These are phyloP conservation scores for Hyaloscypha variabilis DNA, from an alignment of 495 filamentous ascomycete species.

Conservation along the genomic window DNA sequence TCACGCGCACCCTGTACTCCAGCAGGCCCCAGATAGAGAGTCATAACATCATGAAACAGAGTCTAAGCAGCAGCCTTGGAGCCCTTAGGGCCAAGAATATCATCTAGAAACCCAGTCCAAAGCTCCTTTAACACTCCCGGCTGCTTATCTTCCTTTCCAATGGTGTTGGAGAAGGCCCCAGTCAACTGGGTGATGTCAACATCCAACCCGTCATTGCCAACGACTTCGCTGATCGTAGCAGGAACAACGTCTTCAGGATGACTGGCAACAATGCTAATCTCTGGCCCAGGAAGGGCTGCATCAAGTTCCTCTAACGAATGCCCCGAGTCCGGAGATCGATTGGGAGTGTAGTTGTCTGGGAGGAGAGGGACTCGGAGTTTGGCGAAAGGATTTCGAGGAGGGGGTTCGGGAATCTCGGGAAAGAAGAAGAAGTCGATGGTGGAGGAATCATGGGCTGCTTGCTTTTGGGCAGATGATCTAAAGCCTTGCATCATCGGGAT, in stretches of 20 bases:
- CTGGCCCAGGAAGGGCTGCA: slow-evolving; percentile 21
- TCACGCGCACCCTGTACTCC: slow-evolving; percentile 11
- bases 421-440: slow-evolving; percentile 34
- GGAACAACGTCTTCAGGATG: slow-evolving; percentile 29
- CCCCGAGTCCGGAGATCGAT: slow-evolving; percentile 26
- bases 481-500: slow-evolving; percentile 35
- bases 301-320: slow-evolving; percentile 28
- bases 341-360: slow-evolving; percentile 34
- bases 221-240: slow-evolving; percentile 32
- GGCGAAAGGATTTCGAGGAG: slow-evolving; percentile 30
- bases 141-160: slow-evolving; percentile 17
- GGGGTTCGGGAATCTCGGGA: slow-evolving; percentile 22
- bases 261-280: slow-evolving; percentile 30
- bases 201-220: slow-evolving; percentile 32
- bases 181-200: slow-evolving; percentile 26
- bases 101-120: slow-evolving; percentile 32
- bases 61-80: slow-evolving; percentile 20
- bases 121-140: slow-evolving; percentile 27
- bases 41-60: slow-evolving; percentile 10
- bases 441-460: slow-evolving; percentile 25
- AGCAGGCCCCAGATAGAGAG: not conserved
- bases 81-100: slow-evolving; percentile 28
- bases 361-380: slow-evolving; percentile 35
- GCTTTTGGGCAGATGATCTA: slow-evolving; percentile 24
- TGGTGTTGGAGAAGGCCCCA: slow-evolving; percentile 9